Base-by-base conservation (phyloP, 2,329 filamentous ascomycete species). In the Dothideomycetidae sp. region DNA sequence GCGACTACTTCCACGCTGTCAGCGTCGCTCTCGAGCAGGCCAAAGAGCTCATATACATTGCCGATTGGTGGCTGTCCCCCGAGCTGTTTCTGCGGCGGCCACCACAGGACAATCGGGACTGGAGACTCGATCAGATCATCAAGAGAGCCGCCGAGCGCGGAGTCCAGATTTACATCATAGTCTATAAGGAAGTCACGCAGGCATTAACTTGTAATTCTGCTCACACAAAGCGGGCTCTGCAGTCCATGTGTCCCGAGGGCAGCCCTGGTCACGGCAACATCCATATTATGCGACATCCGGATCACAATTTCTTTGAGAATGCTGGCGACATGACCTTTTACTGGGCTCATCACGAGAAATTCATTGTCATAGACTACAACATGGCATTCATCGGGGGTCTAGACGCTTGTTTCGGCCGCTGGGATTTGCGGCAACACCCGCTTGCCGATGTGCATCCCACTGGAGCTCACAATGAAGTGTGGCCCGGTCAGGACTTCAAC, bases 321-420 rank as follows among this genome's bases (percentile, higher is more conserved):
- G 81, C 80, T 2, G 81, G 81, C 18, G 88, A 96, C 49, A 92
- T 93, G 82, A 94, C 85, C 1, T 84, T 94, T 52, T 94, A 93
- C 62, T 96, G 88, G 75, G 90, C 90, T 0, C 90, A 98, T 54
- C 90, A 98, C 55, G 90, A 98, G 52, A 98, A 98, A 55, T 92
- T 94, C 53, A 81, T 96, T 38, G 81, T 98, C 12, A 81, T 96
- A 37, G 90, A 96, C 60, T 93, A 93, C 52, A 71, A 77, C 11
- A 61, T 88, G 48, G 90, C 85, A 10, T 96, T 96, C 52, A 88
- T 96, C 41, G 90, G 90, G 36, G 90, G 90, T 0, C 67, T 98
- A 4, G 90, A 98, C 59, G 65, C 96, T 19, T 98, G 90, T 58
- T 98, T 94, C 54, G 90, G 90, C 5, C 75, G 90, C 37, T 96